phyloP scores from a whole-genome alignment of 352 stramenopile genomes.

The Phytophthora pini region DNA sequence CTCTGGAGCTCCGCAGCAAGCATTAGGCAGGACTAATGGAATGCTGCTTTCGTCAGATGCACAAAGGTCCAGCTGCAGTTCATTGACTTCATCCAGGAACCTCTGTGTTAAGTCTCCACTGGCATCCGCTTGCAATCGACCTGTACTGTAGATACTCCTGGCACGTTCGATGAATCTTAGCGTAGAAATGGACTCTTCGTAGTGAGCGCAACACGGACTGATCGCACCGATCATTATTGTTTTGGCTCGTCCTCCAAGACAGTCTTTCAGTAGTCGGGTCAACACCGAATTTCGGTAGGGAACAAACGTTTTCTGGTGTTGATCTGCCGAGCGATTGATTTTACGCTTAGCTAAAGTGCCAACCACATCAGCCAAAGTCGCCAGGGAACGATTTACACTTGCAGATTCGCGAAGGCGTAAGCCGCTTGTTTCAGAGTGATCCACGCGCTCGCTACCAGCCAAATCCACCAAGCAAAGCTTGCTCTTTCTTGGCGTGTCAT shows the following conservation, averaged over 20 bases:
- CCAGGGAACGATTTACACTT: slow-evolving; percentile 86
- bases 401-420: slow-evolving; percentile 70
- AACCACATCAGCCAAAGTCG: slow-evolving; percentile 87
- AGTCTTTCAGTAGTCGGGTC: slow-evolving; percentile 82
- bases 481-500: slow-evolving; percentile 41
- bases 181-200: slow-evolving; percentile 89
- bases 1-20: slow-evolving; percentile 8
- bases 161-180: slow-evolving; percentile 82
- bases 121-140: slow-evolving; percentile 46
- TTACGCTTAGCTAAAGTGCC: slow-evolving; percentile 60
- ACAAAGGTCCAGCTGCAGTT: slow-evolving; percentile 54
- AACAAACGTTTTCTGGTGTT: slow-evolving; percentile 56
- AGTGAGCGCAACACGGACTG: slow-evolving; percentile 84
- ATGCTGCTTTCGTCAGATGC: slow-evolving; percentile 3
- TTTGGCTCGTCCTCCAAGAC: slow-evolving; percentile 80
- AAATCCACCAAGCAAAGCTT: slow-evolving; percentile 83
- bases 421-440: slow-evolving; percentile 55
- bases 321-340: slow-evolving; percentile 12
- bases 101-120: slow-evolving; percentile 40
- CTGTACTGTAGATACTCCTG: slow-evolving; percentile 57
- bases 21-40: not conserved
- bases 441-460: slow-evolving; percentile 67
- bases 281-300: slow-evolving; percentile 92
- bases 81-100: slow-evolving; percentile 43
- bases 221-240: slow-evolving; percentile 90